Conservation (phyloP, 2,329 filamentous ascomycete species). For the Ceratocystis huliohia region DNA sequence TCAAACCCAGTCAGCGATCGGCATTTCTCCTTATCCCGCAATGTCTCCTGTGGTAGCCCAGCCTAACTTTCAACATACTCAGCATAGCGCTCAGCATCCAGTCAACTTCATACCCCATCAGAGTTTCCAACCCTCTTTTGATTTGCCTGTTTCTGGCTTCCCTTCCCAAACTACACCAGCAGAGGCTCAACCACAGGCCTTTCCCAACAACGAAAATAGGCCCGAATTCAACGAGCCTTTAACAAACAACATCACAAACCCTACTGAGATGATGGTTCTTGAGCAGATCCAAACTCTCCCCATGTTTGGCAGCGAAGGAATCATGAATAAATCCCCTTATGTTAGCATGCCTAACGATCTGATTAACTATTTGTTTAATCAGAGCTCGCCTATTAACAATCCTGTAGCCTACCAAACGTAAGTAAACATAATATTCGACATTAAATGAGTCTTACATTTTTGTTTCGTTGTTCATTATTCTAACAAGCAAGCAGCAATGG, state of each 20-base stretch:
- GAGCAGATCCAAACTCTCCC: slow-evolving; percentile 62
- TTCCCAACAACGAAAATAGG: background rate
- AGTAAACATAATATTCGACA: background rate
- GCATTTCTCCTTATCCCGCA: slow-evolving; percentile 37
- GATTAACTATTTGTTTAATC: slow-evolving; percentile 68
- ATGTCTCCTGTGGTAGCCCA: slow-evolving; percentile 41
- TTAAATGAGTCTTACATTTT: background rate
- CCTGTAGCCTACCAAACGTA: slow-evolving; percentile 23
- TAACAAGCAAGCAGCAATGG: slow-evolving; percentile 14
- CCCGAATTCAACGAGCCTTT: slow-evolving; percentile 16
- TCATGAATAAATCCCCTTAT: slow-evolving; percentile 71
- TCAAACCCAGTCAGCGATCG: slow-evolving; percentile 20
- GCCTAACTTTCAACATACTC: slow-evolving; percentile 32
- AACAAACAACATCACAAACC: background rate
- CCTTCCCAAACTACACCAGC: background rate
- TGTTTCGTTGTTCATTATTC: background rate
- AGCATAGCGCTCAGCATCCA: slow-evolving; percentile 33
- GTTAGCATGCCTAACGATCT: slow-evolving; percentile 75
- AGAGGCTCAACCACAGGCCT: slow-evolving; percentile 22
- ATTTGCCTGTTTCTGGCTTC: slow-evolving; percentile 49
- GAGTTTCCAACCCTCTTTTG: slow-evolving; percentile 47
- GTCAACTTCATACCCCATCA: slow-evolving; percentile 45
- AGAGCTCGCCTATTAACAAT: slow-evolving; percentile 24
- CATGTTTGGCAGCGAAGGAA: slow-evolving; percentile 72
- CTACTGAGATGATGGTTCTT: slow-evolving; percentile 44